Evolutionary conservation across 148 eudicot species (phyloP), one percentile per base, ranked within the genome.

Genomic region (Chenopodium album): DNA sequence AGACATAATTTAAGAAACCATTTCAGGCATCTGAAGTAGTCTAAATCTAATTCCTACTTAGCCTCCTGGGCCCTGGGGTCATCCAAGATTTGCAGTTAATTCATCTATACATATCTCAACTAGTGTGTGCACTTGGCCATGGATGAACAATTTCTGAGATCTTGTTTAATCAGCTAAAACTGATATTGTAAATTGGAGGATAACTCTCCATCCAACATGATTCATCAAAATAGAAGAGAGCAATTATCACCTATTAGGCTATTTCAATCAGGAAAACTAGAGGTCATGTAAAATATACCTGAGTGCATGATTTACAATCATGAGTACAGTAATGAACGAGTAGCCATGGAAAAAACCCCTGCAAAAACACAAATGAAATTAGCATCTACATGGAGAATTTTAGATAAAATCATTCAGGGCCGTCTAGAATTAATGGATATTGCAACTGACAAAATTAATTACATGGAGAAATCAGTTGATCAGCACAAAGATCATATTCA

Each of bases 311-410:
- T 96, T 96, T 81, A 96, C 84, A 78, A 96, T 94, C 99, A 96
- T 96, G 86, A 96, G 90, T 77, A 89, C 91, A 34, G 95, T 96
- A 71, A 96, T 85, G 78, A 83, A 85, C 50, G 99, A 92, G 87
- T 96, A 96, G 75, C 99, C 99, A 78, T 96, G 93, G 84, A 96
- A 96, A 88, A 96, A 96, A 46, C 99, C 99, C 91, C 99, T 96
- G 94, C 73, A 77, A 68, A 82, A 47, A 32, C 17, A 80, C 71
- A 85, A 68, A 29, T 9, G 48, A 65, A 56, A 37, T 59, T 50
- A 52, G 32, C 69, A 62, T 41, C 59, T 41, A 23, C 60, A 23
- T 34, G 16, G 50, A 26, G 59, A 32, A 10, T 6, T 22, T 17
- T 7, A 48, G 16, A 31, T 50, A 79, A 50, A 48, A 4, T 34